Conservation (phyloP, 2,329 filamentous ascomycete species). For the Tolypocladium cylindrosporum region DNA sequence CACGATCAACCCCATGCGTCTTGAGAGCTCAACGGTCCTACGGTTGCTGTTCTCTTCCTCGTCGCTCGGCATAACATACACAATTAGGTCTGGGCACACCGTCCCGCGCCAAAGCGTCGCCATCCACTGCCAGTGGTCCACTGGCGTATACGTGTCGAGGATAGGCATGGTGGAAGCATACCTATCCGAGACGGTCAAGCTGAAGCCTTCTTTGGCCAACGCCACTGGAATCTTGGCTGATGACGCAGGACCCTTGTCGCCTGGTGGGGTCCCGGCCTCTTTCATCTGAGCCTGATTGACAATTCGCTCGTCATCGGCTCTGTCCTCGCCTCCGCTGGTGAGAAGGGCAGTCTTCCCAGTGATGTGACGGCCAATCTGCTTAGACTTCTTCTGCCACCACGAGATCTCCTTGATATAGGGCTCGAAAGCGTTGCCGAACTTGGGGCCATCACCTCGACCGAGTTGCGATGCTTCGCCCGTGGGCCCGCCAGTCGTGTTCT, state of each 20-base stretch:
- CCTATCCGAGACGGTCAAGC: slow-evolving; percentile 65
- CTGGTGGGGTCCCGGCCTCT: slow-evolving; percentile 1
- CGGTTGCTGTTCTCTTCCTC: slow-evolving; percentile 23
- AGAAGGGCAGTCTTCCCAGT: slow-evolving; percentile 13
- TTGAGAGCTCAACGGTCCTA: slow-evolving; percentile 46
- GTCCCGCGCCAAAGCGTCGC: slow-evolving; percentile 87
- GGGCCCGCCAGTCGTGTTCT: slow-evolving; percentile 6
- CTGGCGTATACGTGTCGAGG: slow-evolving; percentile 63
- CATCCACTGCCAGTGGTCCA: slow-evolving; percentile 98
- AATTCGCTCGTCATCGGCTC: slow-evolving; percentile 2
- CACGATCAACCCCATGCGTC: slow-evolving; percentile 42
- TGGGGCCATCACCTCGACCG: not conserved
- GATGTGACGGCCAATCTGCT: slow-evolving; percentile 52
- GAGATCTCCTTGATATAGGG: slow-evolving; percentile 56
- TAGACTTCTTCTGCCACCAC: slow-evolving; percentile 64
- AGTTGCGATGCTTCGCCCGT: slow-evolving; percentile 6
- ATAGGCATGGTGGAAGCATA: slow-evolving; percentile 69
- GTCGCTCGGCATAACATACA: slow-evolving; percentile 46
- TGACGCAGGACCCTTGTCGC: slow-evolving; percentile 3
- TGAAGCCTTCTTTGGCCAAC: slow-evolving; percentile 67
- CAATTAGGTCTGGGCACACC: slow-evolving; percentile 68
- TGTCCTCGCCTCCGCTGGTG: not conserved
- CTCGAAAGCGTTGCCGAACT: slow-evolving; percentile 31
- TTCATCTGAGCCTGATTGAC: not conserved
- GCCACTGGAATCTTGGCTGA: slow-evolving; percentile 51